Evolutionary conservation across 169 alveolate species (phyloP).

Genomic region (Plasmodium blacklocki): DNA sequence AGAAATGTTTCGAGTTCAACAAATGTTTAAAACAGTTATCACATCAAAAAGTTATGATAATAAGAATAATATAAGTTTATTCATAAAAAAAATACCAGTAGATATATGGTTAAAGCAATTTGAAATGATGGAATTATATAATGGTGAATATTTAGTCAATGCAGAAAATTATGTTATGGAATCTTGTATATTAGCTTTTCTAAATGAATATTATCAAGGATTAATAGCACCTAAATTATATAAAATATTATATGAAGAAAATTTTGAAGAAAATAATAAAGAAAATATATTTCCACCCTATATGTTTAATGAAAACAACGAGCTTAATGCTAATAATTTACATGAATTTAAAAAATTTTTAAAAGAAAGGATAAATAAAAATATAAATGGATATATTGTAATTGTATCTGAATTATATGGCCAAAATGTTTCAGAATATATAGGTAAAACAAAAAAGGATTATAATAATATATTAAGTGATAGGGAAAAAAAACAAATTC

Average conservation of each 20-base stretch:
- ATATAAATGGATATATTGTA: constrained; percentile 79
- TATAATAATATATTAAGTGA: too few relatives aligned
- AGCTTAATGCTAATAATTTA: constrained; percentile 22
- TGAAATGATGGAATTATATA: constrained; percentile 79
- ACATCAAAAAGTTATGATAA: constrained; percentile 21
- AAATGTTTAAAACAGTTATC: constrained; percentile 76
- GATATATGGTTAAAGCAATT: constrained; percentile 85
- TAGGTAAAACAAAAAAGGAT: constrained; percentile 69
- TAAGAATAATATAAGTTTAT: constrained; percentile 54
- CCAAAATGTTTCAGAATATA: constrained; percentile 80
- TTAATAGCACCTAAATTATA: constrained; percentile 80
- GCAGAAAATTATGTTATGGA: constrained; percentile 89
- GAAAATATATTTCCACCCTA: not conserved
- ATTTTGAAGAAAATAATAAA: constrained; percentile 2
- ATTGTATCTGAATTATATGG: constrained; percentile 81
- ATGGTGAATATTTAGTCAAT: constrained; percentile 85
- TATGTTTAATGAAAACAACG: not conserved
- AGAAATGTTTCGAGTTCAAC: constrained; percentile 80
- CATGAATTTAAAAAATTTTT: constrained; percentile 61
- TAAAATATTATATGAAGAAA: constrained; percentile 79
- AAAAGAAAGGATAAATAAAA: constrained; percentile 30
- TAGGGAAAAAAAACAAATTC: not conserved
- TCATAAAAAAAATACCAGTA: constrained; percentile 83
- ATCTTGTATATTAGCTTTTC: constrained; percentile 85
- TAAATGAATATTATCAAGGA: constrained; percentile 72